Conservation (phyloP, 2,329 filamentous ascomycete species). For the Claviceps arundinis region DNA sequence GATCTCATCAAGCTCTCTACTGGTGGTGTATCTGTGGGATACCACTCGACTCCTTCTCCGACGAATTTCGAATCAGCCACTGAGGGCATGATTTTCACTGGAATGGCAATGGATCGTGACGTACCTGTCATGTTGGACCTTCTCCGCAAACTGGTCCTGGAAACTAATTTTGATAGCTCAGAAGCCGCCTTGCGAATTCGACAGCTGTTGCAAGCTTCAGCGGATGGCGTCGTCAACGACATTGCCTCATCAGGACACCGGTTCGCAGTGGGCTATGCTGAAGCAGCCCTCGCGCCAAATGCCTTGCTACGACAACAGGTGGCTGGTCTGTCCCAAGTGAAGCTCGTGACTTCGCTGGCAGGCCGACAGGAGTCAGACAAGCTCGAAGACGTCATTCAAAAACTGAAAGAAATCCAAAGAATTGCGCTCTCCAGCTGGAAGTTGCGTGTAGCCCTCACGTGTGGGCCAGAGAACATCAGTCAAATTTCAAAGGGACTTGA, state of each 20-base stretch:
- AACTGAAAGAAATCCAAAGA: constrained; percentile 74
- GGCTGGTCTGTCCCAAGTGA: constrained; percentile 80
- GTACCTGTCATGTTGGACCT: constrained; percentile 85
- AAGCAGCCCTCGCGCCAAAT: constrained; percentile 61
- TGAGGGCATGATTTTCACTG: constrained; percentile 74
- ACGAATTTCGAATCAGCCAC: constrained; percentile 54
- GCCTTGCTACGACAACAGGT: constrained; percentile 70
- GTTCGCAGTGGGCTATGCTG: constrained; percentile 73
- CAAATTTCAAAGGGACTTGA: constrained; percentile 59
- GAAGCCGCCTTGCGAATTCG: constrained; percentile 71
- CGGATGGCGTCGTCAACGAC: constrained; percentile 80
- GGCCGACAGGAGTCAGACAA: constrained; percentile 56
- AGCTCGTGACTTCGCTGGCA: constrained; percentile 68
- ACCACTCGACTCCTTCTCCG: constrained; percentile 71
- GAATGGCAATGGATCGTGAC: constrained; percentile 81
- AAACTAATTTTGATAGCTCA: constrained; percentile 80
- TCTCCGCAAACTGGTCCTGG: constrained; percentile 63
- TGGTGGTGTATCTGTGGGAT: constrained; percentile 73
- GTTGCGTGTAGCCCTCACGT: constrained; percentile 74
- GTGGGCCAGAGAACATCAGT: constrained; percentile 57
- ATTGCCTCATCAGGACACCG: constrained; percentile 84
- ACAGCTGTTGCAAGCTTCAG: constrained; percentile 73
- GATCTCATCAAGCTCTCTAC: constrained; percentile 94
- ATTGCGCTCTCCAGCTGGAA: constrained; percentile 57
- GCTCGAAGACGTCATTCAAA: constrained; percentile 61